Conservation (phyloP, 2,329 filamentous ascomycete species). For the Aschersonia sp. region DNA sequence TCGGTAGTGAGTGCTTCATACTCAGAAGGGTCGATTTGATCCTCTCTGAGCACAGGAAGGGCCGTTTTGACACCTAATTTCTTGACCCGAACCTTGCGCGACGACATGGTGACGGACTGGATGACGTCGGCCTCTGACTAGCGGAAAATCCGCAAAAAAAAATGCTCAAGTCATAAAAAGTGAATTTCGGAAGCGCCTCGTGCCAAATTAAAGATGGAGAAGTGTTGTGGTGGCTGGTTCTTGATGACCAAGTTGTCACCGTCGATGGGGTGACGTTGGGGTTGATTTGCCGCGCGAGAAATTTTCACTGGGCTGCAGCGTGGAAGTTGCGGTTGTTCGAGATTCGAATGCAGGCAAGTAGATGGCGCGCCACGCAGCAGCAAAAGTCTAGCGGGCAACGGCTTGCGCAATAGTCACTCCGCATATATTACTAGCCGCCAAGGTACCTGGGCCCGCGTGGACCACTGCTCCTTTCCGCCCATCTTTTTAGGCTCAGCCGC, state of each 20-base stretch:
- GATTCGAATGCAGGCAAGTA: constrained; percentile 1
- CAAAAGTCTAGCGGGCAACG: not conserved
- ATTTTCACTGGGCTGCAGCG: constrained; percentile 31
- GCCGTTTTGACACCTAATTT: constrained; percentile 88
- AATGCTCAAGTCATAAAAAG: constrained; percentile 47
- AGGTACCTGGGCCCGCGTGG: constrained; percentile 15
- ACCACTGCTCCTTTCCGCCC: constrained; percentile 17
- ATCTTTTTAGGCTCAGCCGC: constrained; percentile 6
- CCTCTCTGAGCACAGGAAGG: constrained; percentile 75
- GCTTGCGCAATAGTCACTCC: constrained; percentile 4
- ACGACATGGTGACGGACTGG: constrained; percentile 38
- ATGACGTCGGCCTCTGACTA: constrained; percentile 24
- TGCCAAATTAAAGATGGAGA: constrained; percentile 34
- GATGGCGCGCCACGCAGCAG: constrained; percentile 1
- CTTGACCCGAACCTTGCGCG: constrained; percentile 64
- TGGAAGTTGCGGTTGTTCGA: constrained; percentile 9
- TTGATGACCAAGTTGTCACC: constrained; percentile 35
- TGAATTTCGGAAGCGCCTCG: constrained; percentile 39
- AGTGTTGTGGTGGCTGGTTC: constrained; percentile 32
- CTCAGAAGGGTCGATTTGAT: constrained; percentile 74
- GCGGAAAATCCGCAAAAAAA: constrained; percentile 50
- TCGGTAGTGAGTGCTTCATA: constrained; percentile 77
- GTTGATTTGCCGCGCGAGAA: constrained; percentile 38
- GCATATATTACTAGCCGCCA: constrained; percentile 4
- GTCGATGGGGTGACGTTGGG: constrained; percentile 41